Conservation (phyloP, 176 grass and related monocot species). For the Metroxylon sagu region DNA sequence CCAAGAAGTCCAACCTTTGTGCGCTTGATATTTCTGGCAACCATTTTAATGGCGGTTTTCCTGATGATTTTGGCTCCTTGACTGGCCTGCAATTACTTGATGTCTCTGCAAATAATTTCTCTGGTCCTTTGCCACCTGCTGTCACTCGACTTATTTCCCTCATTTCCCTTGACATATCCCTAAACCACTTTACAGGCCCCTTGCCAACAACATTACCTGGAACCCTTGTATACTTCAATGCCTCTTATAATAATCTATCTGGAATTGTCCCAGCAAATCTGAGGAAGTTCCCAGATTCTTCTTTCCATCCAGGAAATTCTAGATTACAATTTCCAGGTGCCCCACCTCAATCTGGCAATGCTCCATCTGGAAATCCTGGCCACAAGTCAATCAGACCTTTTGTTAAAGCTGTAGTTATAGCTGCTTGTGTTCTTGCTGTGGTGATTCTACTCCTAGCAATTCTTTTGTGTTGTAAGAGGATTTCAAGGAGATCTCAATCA, state of each 20-base stretch:
- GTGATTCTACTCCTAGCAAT: constrained; percentile 63
- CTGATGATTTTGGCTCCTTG: constrained; percentile 58
- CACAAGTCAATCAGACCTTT: constrained; percentile 38
- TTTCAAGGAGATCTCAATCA: constrained; percentile 49
- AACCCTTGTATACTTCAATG: constrained; percentile 63
- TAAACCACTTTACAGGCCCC: constrained; percentile 63
- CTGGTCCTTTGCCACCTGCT: constrained; percentile 49
- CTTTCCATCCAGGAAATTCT: constrained; percentile 95
- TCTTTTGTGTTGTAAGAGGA: constrained; percentile 37
- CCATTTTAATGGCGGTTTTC: constrained; percentile 67
- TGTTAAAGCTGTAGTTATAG: constrained; percentile 53
- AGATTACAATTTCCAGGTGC: constrained; percentile 61
- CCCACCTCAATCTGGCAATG: constrained; percentile 38
- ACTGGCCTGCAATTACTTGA: constrained; percentile 65
- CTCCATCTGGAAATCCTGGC: constrained; percentile 29
- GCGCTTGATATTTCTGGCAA: constrained; percentile 82
- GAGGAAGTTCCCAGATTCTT: constrained; percentile 90
- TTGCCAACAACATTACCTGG: constrained; percentile 63
- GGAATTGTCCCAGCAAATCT: constrained; percentile 81
- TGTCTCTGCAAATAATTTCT: constrained; percentile 81
- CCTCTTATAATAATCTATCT: constrained; percentile 86
- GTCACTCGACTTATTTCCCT: constrained; percentile 61
- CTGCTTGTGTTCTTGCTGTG: constrained; percentile 44
- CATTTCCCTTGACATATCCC: constrained; percentile 65
- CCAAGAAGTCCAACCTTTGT: constrained; percentile 54